Conservation (phyloP, 768 basidiomycete species). For the Leccinum incarnatum region DNA sequence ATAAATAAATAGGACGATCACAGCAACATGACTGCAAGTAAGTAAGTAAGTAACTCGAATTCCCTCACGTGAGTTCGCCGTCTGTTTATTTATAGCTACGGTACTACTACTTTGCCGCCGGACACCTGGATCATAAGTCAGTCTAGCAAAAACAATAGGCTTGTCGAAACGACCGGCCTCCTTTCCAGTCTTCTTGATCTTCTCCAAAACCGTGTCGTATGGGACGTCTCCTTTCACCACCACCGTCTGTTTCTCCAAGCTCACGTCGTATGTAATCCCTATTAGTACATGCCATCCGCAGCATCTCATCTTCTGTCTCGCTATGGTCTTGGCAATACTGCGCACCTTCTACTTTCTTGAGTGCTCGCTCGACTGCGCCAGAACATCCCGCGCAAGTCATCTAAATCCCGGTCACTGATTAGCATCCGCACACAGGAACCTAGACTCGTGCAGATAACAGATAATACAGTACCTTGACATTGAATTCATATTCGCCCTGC, state of each 20-base stretch:
- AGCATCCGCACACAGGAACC: conserved; percentile 1
- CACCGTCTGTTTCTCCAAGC: conserved; percentile 70
- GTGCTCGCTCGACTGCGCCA: conserved; percentile 71
- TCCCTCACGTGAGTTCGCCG: not conserved
- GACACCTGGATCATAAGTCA: no score
- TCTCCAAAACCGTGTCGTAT: conserved; percentile 65
- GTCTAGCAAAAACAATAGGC: not conserved
- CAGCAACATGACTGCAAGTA: not conserved
- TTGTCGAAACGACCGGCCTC: conserved; percentile 45
- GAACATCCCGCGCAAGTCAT: conserved; percentile 86
- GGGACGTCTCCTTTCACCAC: conserved; percentile 56
- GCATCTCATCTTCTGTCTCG: not conserved
- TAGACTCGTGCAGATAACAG: not conserved
- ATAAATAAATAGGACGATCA: not conserved
- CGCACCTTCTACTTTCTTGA: conserved; percentile 56
- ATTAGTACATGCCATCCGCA: not conserved
- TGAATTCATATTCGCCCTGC: conserved; percentile 58
- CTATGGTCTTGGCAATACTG: not conserved
- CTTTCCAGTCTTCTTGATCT: conserved; percentile 91
- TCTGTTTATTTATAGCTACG: not conserved
- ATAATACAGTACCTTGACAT: conserved; percentile 80
- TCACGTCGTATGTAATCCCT: conserved; percentile 50
- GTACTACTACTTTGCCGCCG: conserved; percentile 17
- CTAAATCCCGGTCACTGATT: conserved; percentile 34
- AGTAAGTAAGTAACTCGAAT: no score